Evolutionary conservation across 2,329 filamentous ascomycete species (phyloP), one percentile per base, ranked within the genome.

Genomic region (Furcasterigmium sp.): DNA sequence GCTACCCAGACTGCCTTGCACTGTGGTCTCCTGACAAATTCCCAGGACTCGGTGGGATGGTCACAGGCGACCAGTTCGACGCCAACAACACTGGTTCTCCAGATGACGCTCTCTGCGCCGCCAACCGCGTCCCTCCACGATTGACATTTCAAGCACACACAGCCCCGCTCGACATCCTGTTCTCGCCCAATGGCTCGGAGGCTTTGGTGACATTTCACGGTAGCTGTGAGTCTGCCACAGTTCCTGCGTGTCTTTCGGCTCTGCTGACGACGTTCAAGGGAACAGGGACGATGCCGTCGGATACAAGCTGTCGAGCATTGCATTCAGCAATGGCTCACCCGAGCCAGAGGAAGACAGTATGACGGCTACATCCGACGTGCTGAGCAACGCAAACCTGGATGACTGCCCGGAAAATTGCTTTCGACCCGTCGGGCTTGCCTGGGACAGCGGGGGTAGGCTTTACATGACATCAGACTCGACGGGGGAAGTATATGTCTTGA

Each of bases 1-100:
- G 85, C 18, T 90, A 88, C 55, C 85, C 85, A 2, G 62, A 70
- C 37, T 89, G 85, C 64, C 85, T 80, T 53, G 69, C 84, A 1
- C 68, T 83, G 8, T 88, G 84, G 83, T 69, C 76, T 45, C 72
- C 76, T 0, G 43, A 47, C 3, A 17, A 28, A 3, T 43, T 43
- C 41, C 73, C 75, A 3, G 53, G 67, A 20, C 51, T 60, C 8
- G 64, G 60, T 6, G 49, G 53, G 13, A 57, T 80, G 43, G 56
- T 53, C 2, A 63, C 68, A 3, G 76, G 75, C 29, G 61, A 65
- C 39, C 76, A 78, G 51, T 78, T 80, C 13, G 57, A 53, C 17
- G 59, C 60, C 14, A 18, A 9, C n/a, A 19, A 10, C 32, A 18
- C 32, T 43, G 51, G 39, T 40, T 52, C 44, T 44, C 50, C 69